These are phyloP conservation scores for Penicillium sp. DNA, from an alignment of 2,329 filamentous ascomycete genomes.

Conservation along the genomic window DNA sequence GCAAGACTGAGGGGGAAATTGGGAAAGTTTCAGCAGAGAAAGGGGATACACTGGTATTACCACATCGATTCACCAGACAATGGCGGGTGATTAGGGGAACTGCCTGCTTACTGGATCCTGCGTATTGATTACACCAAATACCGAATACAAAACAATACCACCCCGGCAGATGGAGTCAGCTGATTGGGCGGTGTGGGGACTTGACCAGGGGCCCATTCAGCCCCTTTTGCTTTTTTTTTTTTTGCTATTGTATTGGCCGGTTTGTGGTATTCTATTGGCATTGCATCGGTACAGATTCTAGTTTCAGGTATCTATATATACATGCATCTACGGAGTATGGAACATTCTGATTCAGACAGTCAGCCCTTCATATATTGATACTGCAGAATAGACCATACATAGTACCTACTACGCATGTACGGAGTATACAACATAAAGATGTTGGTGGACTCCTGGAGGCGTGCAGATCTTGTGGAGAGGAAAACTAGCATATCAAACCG, in stretches of 20 bases:
- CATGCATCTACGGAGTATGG: background rate
- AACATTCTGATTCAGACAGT: background rate
- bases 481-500: slow-evolving; percentile 1
- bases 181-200: slow-evolving; percentile 10
- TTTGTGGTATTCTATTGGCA: background rate
- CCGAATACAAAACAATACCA: slow-evolving; percentile 3
- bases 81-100: background rate
- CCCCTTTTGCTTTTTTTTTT: slow-evolving; percentile 13
- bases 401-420: background rate
- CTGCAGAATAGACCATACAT: background rate
- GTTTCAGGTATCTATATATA: background rate
- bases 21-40: slow-evolving; percentile 29
- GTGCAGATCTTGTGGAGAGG: slow-evolving; percentile 12
- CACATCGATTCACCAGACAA: background rate
- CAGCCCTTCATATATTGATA: background rate
- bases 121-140: background rate
- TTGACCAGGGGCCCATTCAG: background rate
- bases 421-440: background rate
- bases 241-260: background rate
- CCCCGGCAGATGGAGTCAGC: background rate
- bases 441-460: background rate
- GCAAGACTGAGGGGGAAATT: slow-evolving; percentile 24
- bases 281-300: background rate
- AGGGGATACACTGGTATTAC: slow-evolving; percentile 24
- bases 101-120: background rate